phyloP scores from a whole-genome alignment of 495 filamentous ascomycete species.

The Entonaema liquescens region DNA sequence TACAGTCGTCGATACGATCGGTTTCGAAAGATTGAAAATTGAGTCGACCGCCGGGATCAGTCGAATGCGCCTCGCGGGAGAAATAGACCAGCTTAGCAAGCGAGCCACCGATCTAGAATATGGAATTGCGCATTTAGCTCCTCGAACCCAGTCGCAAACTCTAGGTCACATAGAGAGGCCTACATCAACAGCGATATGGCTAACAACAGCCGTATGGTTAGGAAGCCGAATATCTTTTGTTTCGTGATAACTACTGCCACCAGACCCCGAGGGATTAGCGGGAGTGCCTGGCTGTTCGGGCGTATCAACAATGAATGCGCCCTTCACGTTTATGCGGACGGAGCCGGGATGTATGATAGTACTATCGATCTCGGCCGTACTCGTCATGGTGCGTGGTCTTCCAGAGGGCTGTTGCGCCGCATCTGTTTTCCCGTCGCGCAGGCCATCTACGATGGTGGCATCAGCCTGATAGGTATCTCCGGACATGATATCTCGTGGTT shows the following conservation, averaged over 20 bases:
- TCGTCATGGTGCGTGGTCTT: slow-evolving; percentile 51
- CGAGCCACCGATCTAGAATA: slow-evolving; percentile 89
- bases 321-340: slow-evolving; percentile 92
- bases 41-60: slow-evolving; percentile 84
- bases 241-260: slow-evolving; percentile 70
- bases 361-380: slow-evolving; percentile 69
- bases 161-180: slow-evolving; percentile 43
- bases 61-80: slow-evolving; percentile 80
- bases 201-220: slow-evolving; percentile 90
- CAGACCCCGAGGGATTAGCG: slow-evolving; percentile 54
- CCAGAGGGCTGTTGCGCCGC: slow-evolving; percentile 13
- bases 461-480: slow-evolving; percentile 36
- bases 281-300: slow-evolving; percentile 59
- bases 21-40: slow-evolving; percentile 98
- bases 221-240: slow-evolving; percentile 94
- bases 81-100: slow-evolving; percentile 98
- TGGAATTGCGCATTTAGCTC: slow-evolving; percentile 8
- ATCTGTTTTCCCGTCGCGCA: slow-evolving; percentile 4
- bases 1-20: slow-evolving; percentile 87
- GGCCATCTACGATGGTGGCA: slow-evolving; percentile 27
- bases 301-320: slow-evolving; percentile 92
- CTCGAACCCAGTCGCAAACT: not conserved
- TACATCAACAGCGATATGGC: slow-evolving; percentile 96
- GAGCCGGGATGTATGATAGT: slow-evolving; percentile 84
- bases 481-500: slow-evolving; percentile 22